These are phyloP conservation scores for Ophiostoma tasmaniense DNA, from an alignment of 2,329 filamentous ascomycete species.

Conservation along the genomic window DNA sequence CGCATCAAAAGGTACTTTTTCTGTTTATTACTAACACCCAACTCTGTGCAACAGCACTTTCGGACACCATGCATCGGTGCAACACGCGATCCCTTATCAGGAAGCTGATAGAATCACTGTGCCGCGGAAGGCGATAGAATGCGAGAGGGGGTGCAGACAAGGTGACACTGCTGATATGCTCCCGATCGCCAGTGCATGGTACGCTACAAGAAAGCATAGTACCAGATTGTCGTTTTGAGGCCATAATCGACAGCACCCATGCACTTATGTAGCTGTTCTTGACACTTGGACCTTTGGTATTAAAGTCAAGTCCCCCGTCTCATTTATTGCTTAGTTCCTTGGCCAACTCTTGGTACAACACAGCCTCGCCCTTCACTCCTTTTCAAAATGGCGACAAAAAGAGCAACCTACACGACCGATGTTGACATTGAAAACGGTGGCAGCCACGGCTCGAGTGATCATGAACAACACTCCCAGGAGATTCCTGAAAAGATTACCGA, in stretches of 20 bases:
- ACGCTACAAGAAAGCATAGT: background rate
- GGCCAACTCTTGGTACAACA: background rate
- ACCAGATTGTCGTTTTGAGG: background rate
- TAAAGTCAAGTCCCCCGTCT: background rate
- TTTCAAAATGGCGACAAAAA: slow-evolving; percentile 12
- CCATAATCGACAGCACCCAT: background rate
- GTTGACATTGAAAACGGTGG: slow-evolving; percentile 12
- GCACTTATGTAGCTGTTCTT: background rate
- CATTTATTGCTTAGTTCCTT: no score
- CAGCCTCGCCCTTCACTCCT: background rate
- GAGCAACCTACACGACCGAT: slow-evolving; percentile 11
- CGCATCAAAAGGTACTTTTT: background rate
- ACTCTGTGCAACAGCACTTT: background rate
- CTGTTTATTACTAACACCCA: background rate
- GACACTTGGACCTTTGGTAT: background rate
- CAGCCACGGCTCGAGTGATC: background rate
- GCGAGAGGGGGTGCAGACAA: background rate
- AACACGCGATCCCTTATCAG: background rate
- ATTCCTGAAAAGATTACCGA: background rate
- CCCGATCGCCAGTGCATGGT: background rate
- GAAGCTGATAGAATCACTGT: background rate
- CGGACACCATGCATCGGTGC: background rate
- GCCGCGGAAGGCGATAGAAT: background rate
- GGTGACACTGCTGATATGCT: background rate
- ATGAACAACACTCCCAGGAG: background rate